phyloP scores from a whole-genome alignment of 768 basidiomycete species.

The Suillus spraguei region DNA sequence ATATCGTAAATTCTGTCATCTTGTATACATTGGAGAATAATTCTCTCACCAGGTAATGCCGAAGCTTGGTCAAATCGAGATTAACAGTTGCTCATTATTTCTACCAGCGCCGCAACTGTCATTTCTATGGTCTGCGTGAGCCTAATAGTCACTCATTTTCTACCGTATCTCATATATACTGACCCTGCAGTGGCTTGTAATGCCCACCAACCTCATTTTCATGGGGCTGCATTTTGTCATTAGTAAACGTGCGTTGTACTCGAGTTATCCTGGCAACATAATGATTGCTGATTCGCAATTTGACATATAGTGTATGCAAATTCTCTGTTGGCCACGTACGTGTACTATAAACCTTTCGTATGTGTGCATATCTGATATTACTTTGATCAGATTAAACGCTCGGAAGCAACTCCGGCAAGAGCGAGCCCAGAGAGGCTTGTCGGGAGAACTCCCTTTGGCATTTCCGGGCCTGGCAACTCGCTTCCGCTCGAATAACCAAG shows the following conservation, averaged over 20 bases:
- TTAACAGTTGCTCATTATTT: conserved; percentile 1
- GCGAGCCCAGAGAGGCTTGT: conserved; percentile 29
- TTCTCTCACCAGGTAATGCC: conserved; percentile 44
- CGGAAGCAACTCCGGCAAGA: conserved; percentile 35
- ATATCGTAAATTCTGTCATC: conserved; percentile 48
- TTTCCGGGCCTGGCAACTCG: conserved; percentile 28
- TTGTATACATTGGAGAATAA: conserved; percentile 58
- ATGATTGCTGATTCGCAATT: not conserved
- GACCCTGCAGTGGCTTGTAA: conserved; percentile 42
- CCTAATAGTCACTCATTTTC: not conserved
- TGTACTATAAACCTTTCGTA: not conserved
- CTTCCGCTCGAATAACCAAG: conserved; percentile 6
- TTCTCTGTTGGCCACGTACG: conserved; percentile 48
- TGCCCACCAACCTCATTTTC: conserved; percentile 51
- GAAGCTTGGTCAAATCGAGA: not conserved
- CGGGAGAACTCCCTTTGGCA: conserved; percentile 30
- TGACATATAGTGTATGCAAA: conserved; percentile 47
- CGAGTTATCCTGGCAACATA: not conserved
- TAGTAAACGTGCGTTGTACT: conserved; percentile 43
- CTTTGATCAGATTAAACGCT: conserved; percentile 36
- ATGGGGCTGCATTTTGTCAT: conserved; percentile 57
- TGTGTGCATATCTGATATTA: not conserved
- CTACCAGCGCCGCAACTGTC: conserved; percentile 40
- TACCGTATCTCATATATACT: not conserved
- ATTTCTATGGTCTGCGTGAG: conserved; percentile 47